Conservation (phyloP, 192 early-diverging fungal species). For the Coemansia javaensis region DNA sequence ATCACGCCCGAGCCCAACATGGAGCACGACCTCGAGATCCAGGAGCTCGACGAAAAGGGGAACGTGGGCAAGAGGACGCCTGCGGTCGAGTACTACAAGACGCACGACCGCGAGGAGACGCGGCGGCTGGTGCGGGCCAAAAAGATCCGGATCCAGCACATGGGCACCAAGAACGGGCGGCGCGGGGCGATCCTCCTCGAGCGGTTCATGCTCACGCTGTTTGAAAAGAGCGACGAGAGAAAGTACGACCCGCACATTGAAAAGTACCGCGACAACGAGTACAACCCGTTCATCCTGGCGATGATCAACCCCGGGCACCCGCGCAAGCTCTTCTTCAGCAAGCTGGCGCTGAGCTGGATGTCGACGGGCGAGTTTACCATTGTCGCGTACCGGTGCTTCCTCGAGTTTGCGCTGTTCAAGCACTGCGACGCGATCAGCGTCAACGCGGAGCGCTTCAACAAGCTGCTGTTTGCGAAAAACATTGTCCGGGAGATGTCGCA, state of each 20-base stretch:
- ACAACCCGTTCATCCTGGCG: conserved; percentile 47
- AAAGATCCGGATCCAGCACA: conserved; percentile 23
- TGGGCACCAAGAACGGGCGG: conserved; percentile 18
- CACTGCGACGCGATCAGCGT: conserved; percentile 47
- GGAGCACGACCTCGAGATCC: conserved; percentile 27
- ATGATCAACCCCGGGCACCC: conserved; percentile 38
- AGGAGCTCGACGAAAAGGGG: conserved; percentile 20
- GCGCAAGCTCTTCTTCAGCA: conserved; percentile 45
- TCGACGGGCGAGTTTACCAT: conserved; percentile 48
- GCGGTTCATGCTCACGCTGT: conserved; percentile 50
- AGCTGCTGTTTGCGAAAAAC: conserved; percentile 41
- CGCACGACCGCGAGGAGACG: conserved; percentile 34
- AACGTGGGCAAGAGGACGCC: conserved; percentile 8
- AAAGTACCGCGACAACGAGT: conserved; percentile 45
- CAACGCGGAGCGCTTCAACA: conserved; percentile 45
- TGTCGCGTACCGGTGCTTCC: conserved; percentile 45
- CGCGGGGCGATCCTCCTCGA: conserved; percentile 42
- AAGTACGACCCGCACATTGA: conserved; percentile 44
- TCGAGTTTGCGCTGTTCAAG: conserved; percentile 48
- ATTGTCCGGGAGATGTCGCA: conserved; percentile 38
- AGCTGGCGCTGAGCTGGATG: conserved; percentile 39
- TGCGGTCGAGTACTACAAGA: conserved; percentile 42
- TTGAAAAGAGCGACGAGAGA: conserved; percentile 32
- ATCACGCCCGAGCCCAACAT: conserved; percentile 29
- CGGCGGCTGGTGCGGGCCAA: conserved; percentile 1